A percentile compares a stretch with the other conserved stretches of the same genome.
Conservation (phyloP, 192 early-diverging fungal genomes). For the Podila clonocystis region DNA sequence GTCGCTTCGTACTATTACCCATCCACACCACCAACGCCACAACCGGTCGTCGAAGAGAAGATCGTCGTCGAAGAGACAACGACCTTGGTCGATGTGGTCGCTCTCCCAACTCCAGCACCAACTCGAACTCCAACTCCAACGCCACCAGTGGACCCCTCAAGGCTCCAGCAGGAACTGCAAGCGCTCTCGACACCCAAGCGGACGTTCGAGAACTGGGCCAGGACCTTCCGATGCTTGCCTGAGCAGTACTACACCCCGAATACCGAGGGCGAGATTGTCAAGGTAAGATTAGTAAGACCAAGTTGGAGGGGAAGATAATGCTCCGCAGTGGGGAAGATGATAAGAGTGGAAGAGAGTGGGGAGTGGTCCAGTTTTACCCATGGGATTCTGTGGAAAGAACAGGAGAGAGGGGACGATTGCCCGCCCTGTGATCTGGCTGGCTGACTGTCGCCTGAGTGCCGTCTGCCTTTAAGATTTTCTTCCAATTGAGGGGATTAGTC, state of each 20-base stretch:
- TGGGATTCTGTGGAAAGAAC: too few species aligned
- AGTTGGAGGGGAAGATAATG: too few species aligned
- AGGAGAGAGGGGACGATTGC: background rate
- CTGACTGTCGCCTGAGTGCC: too few species aligned
- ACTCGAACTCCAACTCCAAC: background rate
- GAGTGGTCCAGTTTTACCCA: too few species aligned
- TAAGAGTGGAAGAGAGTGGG: too few species aligned
- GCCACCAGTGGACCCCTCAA: background rate
- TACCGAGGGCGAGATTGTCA: constrained; percentile 68
- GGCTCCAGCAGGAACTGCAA: constrained; percentile 24
- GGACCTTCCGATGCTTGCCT: constrained; percentile 67
- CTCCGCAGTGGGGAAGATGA: too few species aligned
- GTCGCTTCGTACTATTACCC: background rate
- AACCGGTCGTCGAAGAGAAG: background rate
- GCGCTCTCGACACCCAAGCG: constrained; percentile 13
- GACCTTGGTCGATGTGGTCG: too few species aligned
- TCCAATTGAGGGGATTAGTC: too few species aligned
- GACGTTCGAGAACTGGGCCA: constrained; percentile 75
- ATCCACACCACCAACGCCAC: background rate
- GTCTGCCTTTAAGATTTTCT: background rate
- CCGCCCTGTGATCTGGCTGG: too few species aligned
- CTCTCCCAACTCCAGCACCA: background rate
- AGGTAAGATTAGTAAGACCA: constrained; percentile 41
- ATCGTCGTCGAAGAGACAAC: too few species aligned
- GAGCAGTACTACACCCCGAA: constrained; percentile 67